Evolutionary conservation across 2,329 filamentous ascomycete species (phyloP).

Genomic region (Mycogone perniciosa): DNA sequence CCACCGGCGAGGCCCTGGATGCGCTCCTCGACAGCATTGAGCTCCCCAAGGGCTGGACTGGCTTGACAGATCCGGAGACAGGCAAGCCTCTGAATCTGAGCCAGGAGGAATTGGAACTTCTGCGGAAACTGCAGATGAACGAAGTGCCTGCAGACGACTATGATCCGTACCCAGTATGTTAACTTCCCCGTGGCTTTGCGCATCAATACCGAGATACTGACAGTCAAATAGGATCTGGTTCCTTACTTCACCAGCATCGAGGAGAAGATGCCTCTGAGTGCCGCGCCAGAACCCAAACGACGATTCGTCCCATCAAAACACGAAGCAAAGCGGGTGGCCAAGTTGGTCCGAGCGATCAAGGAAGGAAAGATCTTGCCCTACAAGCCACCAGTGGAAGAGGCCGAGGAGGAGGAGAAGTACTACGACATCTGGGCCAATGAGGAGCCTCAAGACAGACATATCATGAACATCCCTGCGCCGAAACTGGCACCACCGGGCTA

Average conservation of each 20-base stretch:
- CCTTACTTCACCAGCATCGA: conserved; percentile 89
- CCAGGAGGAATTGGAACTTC: conserved; percentile 79
- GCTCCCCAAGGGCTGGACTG: conserved; percentile 94
- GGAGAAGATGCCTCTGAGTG: conserved; percentile 91
- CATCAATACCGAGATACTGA: not conserved
- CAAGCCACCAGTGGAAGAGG: conserved; percentile 60
- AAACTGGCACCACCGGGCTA: conserved; percentile 91
- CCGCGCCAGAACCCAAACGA: conserved; percentile 91
- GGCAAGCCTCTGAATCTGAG: conserved; percentile 87
- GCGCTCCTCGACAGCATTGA: conserved; percentile 94
- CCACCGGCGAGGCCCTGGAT: conserved; percentile 88
- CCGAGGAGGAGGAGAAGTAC: conserved; percentile 63
- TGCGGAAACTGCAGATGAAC: conserved; percentile 83
- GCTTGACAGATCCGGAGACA: conserved; percentile 86
- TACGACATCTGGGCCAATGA: conserved; percentile 97
- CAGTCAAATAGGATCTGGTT: conserved; percentile 59
- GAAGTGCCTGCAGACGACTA: conserved; percentile 83
- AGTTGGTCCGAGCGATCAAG: conserved; percentile 90
- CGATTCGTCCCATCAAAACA: conserved; percentile 95
- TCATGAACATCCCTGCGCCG: conserved; percentile 92
- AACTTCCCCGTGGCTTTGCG: not conserved
- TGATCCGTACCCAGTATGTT: conserved; percentile 76
- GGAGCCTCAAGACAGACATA: conserved; percentile 69
- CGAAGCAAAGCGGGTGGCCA: conserved; percentile 93
- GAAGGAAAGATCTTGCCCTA: conserved; percentile 93